Conservation (phyloP, 495 filamentous ascomycete genomes). For the Bombardia bombarda region DNA sequence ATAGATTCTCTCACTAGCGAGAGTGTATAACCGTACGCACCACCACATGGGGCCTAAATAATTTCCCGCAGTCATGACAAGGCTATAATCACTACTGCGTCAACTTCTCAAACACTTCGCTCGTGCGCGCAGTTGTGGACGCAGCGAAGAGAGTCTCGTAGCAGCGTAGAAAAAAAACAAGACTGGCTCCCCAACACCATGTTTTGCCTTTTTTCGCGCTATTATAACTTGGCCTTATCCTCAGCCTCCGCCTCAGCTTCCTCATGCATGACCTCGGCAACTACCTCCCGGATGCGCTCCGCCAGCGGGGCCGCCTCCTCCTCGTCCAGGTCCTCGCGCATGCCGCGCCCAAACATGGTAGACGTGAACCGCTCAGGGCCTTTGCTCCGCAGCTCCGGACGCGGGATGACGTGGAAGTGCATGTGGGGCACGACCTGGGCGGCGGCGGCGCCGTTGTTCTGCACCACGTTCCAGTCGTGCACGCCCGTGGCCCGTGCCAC, state of each 20-base stretch:
- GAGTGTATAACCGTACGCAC: no score
- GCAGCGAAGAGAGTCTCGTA: no score
- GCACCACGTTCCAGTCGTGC: conserved; percentile 82
- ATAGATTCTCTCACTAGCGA: no score
- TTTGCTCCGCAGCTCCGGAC: conserved; percentile 44
- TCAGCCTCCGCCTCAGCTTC: conserved; percentile 42
- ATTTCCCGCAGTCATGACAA: no score
- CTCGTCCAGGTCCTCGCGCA: conserved; percentile 77
- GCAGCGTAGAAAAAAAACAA: no score
- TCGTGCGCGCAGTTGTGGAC: no score
- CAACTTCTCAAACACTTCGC: no score
- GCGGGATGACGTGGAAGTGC: conserved; percentile 87
- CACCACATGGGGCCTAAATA: no score
- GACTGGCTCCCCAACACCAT: background rate
- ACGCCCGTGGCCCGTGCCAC: conserved; percentile 56
- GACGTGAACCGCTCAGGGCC: conserved; percentile 42
- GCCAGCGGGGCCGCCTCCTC: conserved; percentile 66
- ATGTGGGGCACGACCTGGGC: conserved; percentile 88
- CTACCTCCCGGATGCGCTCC: conserved; percentile 48
- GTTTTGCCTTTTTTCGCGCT: conserved; percentile 1
- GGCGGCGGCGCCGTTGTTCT: conserved; percentile 85
- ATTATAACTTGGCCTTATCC: conserved; percentile 38
- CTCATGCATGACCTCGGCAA: conserved; percentile 46
- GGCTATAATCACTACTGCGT: no score
- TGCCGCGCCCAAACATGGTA: conserved; percentile 81